phyloP scores from a whole-genome alignment of 2,329 filamentous ascomycete species.

The Aspergillus sp. region DNA sequence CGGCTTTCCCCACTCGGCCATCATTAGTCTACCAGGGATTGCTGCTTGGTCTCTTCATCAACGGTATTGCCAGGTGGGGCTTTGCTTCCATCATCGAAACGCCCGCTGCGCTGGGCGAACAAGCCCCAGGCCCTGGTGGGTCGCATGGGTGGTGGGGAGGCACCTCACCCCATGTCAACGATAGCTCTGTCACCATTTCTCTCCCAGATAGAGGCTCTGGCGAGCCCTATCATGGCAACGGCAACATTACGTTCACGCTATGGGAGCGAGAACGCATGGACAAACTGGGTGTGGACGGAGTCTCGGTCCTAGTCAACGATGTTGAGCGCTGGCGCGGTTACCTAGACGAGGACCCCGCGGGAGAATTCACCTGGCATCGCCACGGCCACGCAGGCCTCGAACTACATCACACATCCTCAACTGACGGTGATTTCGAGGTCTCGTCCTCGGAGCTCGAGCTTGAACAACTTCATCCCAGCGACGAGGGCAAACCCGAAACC shows the following conservation, averaged over 20 bases:
- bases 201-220: slow-evolving; percentile 34
- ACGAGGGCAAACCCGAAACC: slow-evolving; percentile 37
- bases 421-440: slow-evolving; percentile 24
- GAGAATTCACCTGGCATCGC: slow-evolving; percentile 53
- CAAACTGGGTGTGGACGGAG: slow-evolving; percentile 51
- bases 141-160: slow-evolving; percentile 44
- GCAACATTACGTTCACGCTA: slow-evolving; percentile 47
- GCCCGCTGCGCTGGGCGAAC: slow-evolving; percentile 62
- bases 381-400: slow-evolving; percentile 42
- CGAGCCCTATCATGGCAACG: slow-evolving; percentile 39
- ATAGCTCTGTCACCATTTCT: slow-evolving; percentile 43
- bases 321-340: slow-evolving; percentile 62
- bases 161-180: slow-evolving; percentile 56
- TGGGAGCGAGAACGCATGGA: slow-evolving; percentile 43
- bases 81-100: slow-evolving; percentile 90
- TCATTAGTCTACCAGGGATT: slow-evolving; percentile 86
- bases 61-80: slow-evolving; percentile 90
- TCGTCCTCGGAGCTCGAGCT: slow-evolving; percentile 9
- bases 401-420: slow-evolving; percentile 24
- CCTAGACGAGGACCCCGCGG: slow-evolving; percentile 48
- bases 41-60: slow-evolving; percentile 86
- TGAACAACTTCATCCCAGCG: slow-evolving; percentile 16
- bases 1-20: slow-evolving; percentile 81
- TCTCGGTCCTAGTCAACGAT: slow-evolving; percentile 63
- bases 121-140: slow-evolving; percentile 44